Percentiles rank a stretch among this genome's conserved stretches.
Conservation (phyloP, 352 stramenopile genomes). For the Globisporangium emineosum region DNA sequence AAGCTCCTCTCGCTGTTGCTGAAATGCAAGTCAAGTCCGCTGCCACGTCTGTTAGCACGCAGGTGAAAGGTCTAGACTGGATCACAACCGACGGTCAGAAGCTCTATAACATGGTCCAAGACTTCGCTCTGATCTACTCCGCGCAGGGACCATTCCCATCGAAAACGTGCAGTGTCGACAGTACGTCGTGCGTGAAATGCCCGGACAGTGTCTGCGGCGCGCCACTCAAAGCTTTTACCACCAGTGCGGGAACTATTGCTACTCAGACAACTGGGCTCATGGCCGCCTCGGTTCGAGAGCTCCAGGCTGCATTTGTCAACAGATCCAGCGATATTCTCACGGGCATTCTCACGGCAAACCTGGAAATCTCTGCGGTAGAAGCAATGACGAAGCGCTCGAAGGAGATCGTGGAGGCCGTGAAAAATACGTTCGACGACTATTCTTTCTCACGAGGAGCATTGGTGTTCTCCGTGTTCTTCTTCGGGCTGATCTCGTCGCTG, state of each 20-base stretch:
- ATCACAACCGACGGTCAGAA: conserved; percentile 43
- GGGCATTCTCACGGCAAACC: conserved; percentile 37
- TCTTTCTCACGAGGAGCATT: conserved; percentile 73
- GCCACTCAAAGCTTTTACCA: conserved; percentile 38
- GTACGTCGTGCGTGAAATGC: conserved; percentile 51
- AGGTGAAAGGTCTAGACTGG: conserved; percentile 50
- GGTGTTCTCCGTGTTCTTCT: conserved; percentile 77
- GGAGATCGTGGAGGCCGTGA: conserved; percentile 52
- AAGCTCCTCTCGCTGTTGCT: conserved; percentile 43
- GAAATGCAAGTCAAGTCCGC: conserved; percentile 39
- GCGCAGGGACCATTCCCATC: conserved; percentile 53
- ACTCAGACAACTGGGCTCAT: conserved; percentile 26
- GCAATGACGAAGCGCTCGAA: conserved; percentile 56
- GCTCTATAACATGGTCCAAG: conserved; percentile 53
- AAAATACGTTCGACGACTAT: conserved; percentile 67
- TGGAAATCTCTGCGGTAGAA: conserved; percentile 47
- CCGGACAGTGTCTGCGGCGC: conserved; percentile 50
- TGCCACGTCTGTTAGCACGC: conserved; percentile 33
- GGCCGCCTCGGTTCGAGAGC: conserved; percentile 23
- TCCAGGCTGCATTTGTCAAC: conserved; percentile 47
- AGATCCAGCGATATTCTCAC: conserved; percentile 35
- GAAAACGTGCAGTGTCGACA: conserved; percentile 39
- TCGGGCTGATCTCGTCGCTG: conserved; percentile 63
- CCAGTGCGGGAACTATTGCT: conserved; percentile 25
- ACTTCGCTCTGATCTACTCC: conserved; percentile 55